Base-by-base conservation (phyloP, 768 basidiomycete species). In the Leucocoprinus birnbaumii region DNA sequence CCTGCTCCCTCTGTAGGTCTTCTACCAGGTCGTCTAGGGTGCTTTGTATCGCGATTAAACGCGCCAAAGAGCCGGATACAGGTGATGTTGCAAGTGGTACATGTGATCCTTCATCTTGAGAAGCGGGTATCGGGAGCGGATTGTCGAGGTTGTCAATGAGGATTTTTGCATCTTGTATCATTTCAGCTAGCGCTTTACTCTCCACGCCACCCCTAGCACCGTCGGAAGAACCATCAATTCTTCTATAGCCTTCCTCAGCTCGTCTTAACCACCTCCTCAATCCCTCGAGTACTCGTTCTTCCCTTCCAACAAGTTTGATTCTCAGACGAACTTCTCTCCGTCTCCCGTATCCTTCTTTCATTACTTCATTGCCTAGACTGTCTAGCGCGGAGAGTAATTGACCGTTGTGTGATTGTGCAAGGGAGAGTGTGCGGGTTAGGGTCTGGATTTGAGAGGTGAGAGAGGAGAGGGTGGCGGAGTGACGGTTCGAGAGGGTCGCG, bases 281-380 rank as follows among this genome's bases (percentile, higher is more conserved):
- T 6, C 70, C 74, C 60, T 85, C 83, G 1, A 74, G 70, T 0
- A 86, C 61, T 24, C 71, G 66, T 62, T 89, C 87, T 62, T 91
- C 89, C n/a, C 87, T 71, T 0, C 76, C 75, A 1, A 86, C 70
- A 61, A 89, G 71, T 0, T 77, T 73, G 2, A 93, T 79, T 10
- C 90, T 71, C 24, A 91, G 62, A 0, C 80, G 73, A 0, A 91
- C 79, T 62, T 94, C 91, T 31, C 87, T 73, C 21, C 91, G 72
- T 16, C 91, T 79, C 2, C 89, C 90, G 56, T 82, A 88, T 0
- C 79, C 74, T 64, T 91, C 91, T 25, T 85, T 82, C 34, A 84
- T 77, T 26, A 89, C 73, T 51, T 91, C 86, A 35, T 84, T 81
- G 0, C 86, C 84, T 0, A 91, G 70, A 42, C 89, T 84, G 56